Evolutionary conservation across 2,329 filamentous ascomycete species (phyloP), one percentile per base, ranked within the genome.

Genomic region (Thelonectria rubi): DNA sequence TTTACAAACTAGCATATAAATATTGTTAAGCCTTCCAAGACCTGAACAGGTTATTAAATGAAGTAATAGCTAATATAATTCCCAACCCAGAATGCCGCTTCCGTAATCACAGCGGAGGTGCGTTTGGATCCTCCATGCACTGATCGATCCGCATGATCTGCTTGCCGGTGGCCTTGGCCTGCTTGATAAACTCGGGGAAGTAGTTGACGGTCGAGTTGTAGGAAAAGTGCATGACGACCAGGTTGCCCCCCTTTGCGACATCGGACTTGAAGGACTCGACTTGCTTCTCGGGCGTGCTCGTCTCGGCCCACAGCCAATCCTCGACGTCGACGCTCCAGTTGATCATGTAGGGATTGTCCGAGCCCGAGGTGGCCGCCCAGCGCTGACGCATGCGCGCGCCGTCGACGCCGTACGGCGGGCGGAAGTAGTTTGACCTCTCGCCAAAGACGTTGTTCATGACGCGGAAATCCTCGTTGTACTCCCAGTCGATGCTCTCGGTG

Each of bases 321-420:
- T 91, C 86, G 32, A 91, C 85, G 69, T 91, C 88, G 46, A 91
- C 85, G 69, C 83, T 87, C 89, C 88, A 91, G 73, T 86, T 87
- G 53, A 90, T 83, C 45, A 91, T 84, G 65, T 85, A 84, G 1
- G 86, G 82, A 14, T 84, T 80, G 2, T 80, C 77, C 18, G 83
- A 80, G 15, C 74, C 74, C 46, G 83, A 78, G 0, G 84, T 81
- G 1, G 80, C 78, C 0, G 87, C 84, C 26, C 91, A 81, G 42
- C 86, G 82, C 72, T 89, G 84, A 4, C 89, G 83, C 77, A 88
- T 88, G 47, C 88, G 83, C 1, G 88, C 88, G 42, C 88, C 89
- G 71, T 91, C 85, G 30, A 82, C 90, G 42, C 89, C 89, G 69
- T 88, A 91, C 0, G 89, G 89, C 6, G 89, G 88, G 6, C 89